Percentiles rank a stretch among this genome's conserved stretches.
These are phyloP conservation scores for Thelephora aurantiotincta DNA, from an alignment of 768 basidiomycete species.

Conservation along the genomic window DNA sequence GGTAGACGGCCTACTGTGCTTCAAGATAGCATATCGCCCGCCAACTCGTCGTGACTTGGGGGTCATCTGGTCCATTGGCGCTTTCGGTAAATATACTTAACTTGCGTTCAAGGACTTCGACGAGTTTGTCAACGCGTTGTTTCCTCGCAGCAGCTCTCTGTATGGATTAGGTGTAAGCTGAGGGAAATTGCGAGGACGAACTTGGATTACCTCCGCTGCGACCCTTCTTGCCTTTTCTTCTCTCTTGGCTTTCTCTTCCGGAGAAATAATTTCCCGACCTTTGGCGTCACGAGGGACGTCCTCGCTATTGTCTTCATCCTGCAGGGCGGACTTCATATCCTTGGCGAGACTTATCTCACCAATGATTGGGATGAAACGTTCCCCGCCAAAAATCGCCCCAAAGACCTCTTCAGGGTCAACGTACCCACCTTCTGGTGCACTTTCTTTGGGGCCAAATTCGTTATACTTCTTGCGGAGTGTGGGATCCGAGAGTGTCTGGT, in stretches of 20 bases:
- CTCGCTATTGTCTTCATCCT: slow-evolving; percentile 70
- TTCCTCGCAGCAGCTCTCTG: slow-evolving; percentile 74
- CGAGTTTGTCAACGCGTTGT: slow-evolving; percentile 61
- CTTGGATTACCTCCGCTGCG: slow-evolving; percentile 45
- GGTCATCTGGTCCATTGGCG: slow-evolving; percentile 53
- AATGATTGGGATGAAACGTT: slow-evolving; percentile 75
- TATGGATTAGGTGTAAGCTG: slow-evolving; percentile 6
- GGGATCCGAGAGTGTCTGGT: slow-evolving; percentile 74
- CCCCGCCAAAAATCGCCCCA: slow-evolving; percentile 81
- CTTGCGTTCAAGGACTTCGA: slow-evolving; percentile 69
- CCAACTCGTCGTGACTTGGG: slow-evolving; percentile 60
- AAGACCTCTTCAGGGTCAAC: slow-evolving; percentile 67
- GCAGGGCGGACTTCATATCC: slow-evolving; percentile 88
- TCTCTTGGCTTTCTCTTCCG: slow-evolving; percentile 26
- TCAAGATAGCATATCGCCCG: slow-evolving; percentile 66
- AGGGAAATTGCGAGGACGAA: slow-evolving; percentile 1
- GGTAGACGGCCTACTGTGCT: slow-evolving; percentile 49
- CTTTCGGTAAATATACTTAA: slow-evolving; percentile 82
- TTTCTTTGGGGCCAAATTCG: slow-evolving; percentile 80
- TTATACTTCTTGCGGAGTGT: slow-evolving; percentile 74
- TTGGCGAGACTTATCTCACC: slow-evolving; percentile 77
- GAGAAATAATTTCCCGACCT: slow-evolving; percentile 24
- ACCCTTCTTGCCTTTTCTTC: slow-evolving; percentile 62
- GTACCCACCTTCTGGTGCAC: slow-evolving; percentile 69
- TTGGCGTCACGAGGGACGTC: slow-evolving; percentile 36